A percentile compares a stretch with the other conserved stretches of the same genome.
Conservation (phyloP, 139 green algal genomes). For the Haematococcus lacustris region DNA sequence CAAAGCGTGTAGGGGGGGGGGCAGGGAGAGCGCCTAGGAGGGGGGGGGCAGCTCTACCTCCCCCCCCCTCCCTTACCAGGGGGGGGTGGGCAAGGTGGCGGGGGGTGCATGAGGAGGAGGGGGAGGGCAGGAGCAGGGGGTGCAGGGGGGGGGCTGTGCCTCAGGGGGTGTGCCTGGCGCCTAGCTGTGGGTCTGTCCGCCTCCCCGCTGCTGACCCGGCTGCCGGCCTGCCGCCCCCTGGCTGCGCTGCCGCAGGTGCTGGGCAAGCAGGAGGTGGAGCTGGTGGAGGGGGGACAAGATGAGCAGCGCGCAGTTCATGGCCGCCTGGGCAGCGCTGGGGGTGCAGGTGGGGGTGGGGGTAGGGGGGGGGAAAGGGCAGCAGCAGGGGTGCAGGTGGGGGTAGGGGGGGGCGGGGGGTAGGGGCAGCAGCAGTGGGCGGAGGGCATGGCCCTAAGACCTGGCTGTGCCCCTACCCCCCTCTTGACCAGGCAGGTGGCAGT, state of each 20-base stretch:
- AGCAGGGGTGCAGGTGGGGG: too few species aligned
- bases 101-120: neutral
- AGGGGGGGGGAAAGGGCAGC: too few species aligned
- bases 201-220: neutral
- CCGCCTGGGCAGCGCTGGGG: slow-evolving; percentile 26
- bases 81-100: neutral
- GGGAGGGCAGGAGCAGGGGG: neutral
- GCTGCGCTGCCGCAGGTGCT: slow-evolving; percentile 10
- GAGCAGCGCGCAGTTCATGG: slow-evolving; percentile 30
- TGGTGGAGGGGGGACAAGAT: slow-evolving; percentile 29
- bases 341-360: slow-evolving; percentile 23
- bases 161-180: neutral
- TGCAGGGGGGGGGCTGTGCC: neutral
- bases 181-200: neutral
- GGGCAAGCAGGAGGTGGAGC: slow-evolving; percentile 16
- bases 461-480: too few species aligned
- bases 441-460: too few species aligned
- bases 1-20: neutral
- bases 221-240: neutral
- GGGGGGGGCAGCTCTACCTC: neutral
- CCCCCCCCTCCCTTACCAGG: neutral
- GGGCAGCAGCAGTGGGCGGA: too few species aligned
- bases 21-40: neutral
- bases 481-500: too few species aligned
- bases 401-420: too few species aligned